Evolutionary conservation across 495 filamentous ascomycete species (phyloP).

Genomic region (Lindgomyces ingoldianus): DNA sequence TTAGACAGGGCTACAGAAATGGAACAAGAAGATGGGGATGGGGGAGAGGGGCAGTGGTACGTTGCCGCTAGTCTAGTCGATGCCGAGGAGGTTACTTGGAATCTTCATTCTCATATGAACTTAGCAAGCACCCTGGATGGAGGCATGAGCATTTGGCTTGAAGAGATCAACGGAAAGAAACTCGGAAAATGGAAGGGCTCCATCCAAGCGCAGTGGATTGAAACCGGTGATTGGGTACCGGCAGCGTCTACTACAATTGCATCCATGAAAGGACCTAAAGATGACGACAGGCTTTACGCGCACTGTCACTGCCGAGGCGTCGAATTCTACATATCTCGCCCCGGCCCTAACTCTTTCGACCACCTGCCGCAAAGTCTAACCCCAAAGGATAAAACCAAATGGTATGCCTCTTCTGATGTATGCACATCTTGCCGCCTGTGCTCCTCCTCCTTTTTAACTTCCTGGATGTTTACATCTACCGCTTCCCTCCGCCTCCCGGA

Average conservation of each 20-base stretch:
- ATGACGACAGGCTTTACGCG: conserved; percentile 40
- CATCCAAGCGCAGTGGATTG: no score
- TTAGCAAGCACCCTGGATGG: conserved; percentile 57
- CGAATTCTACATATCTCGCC: conserved; percentile 51
- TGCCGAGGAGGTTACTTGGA: conserved; percentile 44
- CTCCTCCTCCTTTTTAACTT: conserved; percentile 64
- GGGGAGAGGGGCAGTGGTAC: conserved; percentile 16
- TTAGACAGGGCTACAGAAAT: conserved; percentile 3
- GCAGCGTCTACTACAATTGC: not conserved
- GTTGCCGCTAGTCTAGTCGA: conserved; percentile 47
- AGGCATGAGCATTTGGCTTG: conserved; percentile 52
- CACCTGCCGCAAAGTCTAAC: conserved; percentile 45
- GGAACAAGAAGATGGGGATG: no score
- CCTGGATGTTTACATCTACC: conserved; percentile 67
- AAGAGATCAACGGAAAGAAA: not conserved
- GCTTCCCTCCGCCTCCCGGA: conserved; percentile 56
- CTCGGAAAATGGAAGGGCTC: conserved; percentile 20
- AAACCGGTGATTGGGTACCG: not conserved
- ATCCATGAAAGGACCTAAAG: not conserved
- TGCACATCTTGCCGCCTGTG: conserved; percentile 63
- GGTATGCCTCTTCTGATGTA: conserved; percentile 45
- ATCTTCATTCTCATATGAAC: conserved; percentile 51
- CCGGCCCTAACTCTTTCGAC: conserved; percentile 47
- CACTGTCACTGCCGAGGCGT: conserved; percentile 51
- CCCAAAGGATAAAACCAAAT: conserved; percentile 46